These are phyloP conservation scores for Leonotis leonurus DNA, from an alignment of 257 asterid species.

Conservation along the genomic window DNA sequence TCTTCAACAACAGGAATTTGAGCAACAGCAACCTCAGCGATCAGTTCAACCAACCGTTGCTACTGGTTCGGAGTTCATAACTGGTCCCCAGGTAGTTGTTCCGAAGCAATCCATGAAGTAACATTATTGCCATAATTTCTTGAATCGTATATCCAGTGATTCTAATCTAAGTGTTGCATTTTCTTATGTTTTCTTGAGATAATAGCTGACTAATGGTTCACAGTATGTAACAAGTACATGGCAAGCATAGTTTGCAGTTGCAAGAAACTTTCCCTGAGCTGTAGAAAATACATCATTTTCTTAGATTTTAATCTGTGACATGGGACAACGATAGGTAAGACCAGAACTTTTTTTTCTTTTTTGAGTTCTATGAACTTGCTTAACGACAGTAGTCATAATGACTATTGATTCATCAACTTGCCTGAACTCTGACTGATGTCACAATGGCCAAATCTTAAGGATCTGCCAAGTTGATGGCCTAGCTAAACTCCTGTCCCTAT, in stretches of 20 bases:
- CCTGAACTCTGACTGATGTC: no score
- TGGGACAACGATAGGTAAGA: background rate
- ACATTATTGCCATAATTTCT: background rate
- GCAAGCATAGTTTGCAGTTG: background rate
- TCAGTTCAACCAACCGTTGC: conserved; percentile 37
- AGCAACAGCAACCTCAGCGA: conserved; percentile 54
- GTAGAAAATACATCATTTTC: background rate
- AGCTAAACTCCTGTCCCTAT: no score
- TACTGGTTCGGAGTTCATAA: conserved; percentile 49
- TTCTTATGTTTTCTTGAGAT: background rate
- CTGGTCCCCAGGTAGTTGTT: conserved; percentile 68
- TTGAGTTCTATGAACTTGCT: no score
- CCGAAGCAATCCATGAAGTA: background rate
- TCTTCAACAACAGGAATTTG: conserved; percentile 94
- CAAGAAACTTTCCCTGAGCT: background rate
- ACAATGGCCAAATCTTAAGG: no score
- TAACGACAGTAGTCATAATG: no score
- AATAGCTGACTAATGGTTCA: background rate
- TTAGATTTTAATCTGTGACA: background rate
- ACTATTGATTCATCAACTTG: no score
- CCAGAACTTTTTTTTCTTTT: no score
- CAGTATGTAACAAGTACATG: background rate
- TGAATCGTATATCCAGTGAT: no score
- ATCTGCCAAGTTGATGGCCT: no score
- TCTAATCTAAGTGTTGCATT: background rate